Evolutionary conservation across 345 rosid species (phyloP), one percentile per base, ranked within the genome.

Genomic region (Passiflora organensis): DNA sequence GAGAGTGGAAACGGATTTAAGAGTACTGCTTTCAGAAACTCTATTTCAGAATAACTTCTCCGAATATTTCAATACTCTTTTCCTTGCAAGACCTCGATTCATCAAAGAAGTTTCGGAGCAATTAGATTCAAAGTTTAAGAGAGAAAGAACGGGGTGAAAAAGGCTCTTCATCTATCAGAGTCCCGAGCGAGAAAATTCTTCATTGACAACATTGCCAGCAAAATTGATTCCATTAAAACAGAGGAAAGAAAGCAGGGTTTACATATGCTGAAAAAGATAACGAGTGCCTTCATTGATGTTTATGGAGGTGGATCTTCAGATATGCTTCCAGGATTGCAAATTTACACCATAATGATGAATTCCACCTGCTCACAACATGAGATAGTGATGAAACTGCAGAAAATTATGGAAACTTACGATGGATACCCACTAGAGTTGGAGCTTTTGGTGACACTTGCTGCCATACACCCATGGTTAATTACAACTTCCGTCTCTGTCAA

Each of bases 41-140:
- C 62, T 91, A 63, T 91, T 91, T 74, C 97, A 91, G 80, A 91
- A 91, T 75, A 91, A 91, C 70, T 91, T 91, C 75, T 82, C 89
- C 47, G 97, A 91, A 64, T 91, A 91, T 71, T 91, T 87, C 68
- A 91, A 91, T 68, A 91, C 97, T 23, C 79, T 91, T 38, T 85
- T 87, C 67, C 70, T 91, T 58, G 96, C 97, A 14, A 82, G 97
- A 58, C 97, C 97, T 0, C 80, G 80, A 72, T 87, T 91, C 51
- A 64, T 83, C 6, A 56, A 69, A 48, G 97, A 85, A 76, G 91
- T 91, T 28, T 60, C 85, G 69, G 75, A 36, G 74, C 77, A 45
- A 55, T 61, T 85, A 54, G 96, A 91, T 65, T 79, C 82, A 14
- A 87, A 87, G 65, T 80, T 74, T 53, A 64, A 67, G 64, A 69